phyloP scores from a whole-genome alignment of 805 yeast genomes.

The Blastobotrys americana region DNA sequence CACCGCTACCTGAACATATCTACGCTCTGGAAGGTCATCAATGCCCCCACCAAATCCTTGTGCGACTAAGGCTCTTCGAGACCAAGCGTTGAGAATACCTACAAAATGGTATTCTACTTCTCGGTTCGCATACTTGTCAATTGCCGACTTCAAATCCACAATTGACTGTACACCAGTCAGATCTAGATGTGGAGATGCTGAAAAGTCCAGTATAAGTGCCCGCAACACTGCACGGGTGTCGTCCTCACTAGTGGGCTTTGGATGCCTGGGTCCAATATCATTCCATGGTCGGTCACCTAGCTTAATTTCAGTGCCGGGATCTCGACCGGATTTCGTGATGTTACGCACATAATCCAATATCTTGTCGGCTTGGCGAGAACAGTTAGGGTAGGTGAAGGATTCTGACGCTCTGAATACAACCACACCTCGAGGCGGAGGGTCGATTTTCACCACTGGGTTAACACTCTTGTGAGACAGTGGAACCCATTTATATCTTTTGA shows the following conservation, averaged over 20 bases:
- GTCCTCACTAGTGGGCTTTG: slow-evolving; percentile 23
- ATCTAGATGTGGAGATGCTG: slow-evolving; percentile 68
- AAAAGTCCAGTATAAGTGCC: slow-evolving; percentile 73
- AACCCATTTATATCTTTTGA: slow-evolving; percentile 27
- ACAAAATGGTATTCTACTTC: slow-evolving; percentile 87
- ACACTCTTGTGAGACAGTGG: slow-evolving; percentile 35
- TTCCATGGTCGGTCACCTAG: slow-evolving; percentile 80
- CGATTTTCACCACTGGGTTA: slow-evolving; percentile 53
- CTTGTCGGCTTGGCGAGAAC: slow-evolving; percentile 62
- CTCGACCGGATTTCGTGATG: slow-evolving; percentile 53
- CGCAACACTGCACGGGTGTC: slow-evolving; percentile 62
- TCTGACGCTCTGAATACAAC: slow-evolving; percentile 78
- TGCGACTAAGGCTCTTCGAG: slow-evolving; percentile 63
- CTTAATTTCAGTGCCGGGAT: slow-evolving; percentile 21
- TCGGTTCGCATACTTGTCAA: slow-evolving; percentile 66
- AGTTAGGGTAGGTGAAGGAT: slow-evolving; percentile 73
- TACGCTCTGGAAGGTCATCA: slow-evolving; percentile 27
- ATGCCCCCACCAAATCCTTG: slow-evolving; percentile 68
- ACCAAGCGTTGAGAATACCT: slow-evolving; percentile 82
- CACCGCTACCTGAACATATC: slow-evolving; percentile 16
- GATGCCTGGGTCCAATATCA: slow-evolving; percentile 60
- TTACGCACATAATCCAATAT: slow-evolving; percentile 60
- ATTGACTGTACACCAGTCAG: slow-evolving; percentile 73
- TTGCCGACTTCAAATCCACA: slow-evolving; percentile 65
- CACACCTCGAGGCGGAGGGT: slow-evolving; percentile 87